A percentile compares a stretch with the other conserved stretches of the same genome.
These are phyloP conservation scores for Desmodesmus armatus DNA, from an alignment of 139 green algal genomes.

Conservation along the genomic window DNA sequence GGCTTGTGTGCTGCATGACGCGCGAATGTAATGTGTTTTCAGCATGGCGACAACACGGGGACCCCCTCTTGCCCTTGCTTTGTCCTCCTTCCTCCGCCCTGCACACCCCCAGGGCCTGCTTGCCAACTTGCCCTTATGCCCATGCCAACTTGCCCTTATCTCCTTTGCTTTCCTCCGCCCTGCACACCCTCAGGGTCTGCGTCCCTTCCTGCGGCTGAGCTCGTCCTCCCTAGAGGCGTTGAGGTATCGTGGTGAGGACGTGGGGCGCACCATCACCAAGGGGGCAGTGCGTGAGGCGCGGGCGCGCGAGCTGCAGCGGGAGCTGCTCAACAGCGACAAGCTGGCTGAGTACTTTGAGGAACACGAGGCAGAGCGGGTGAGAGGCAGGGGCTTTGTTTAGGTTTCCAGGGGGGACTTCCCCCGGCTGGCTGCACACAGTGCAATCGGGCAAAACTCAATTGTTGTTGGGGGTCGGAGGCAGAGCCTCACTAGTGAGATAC, in stretches of 20 bases:
- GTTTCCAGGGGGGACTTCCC: too few species aligned
- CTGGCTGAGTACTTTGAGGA: constrained; percentile 89
- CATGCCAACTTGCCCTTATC: too few species aligned
- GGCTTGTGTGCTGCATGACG: too few species aligned
- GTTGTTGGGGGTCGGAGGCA: too few species aligned
- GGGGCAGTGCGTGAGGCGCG: constrained; percentile 84
- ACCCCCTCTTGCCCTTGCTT: background rate
- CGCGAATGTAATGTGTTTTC: too few species aligned
- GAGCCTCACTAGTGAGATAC: too few species aligned
- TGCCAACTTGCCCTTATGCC: too few species aligned
- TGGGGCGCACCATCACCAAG: constrained; percentile 81
- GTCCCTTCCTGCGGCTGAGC: constrained; percentile 66
- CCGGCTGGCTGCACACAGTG: too few species aligned
- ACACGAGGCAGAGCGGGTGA: constrained; percentile 72
- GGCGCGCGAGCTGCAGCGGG: constrained; percentile 87
- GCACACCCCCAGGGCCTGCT: too few species aligned
- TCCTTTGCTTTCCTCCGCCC: too few species aligned
- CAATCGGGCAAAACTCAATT: too few species aligned
- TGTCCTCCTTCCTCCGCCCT: background rate
- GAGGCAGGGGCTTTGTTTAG: background rate
- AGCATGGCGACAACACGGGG: too few species aligned
- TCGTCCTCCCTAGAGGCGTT: constrained; percentile 65
- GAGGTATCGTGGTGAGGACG: constrained; percentile 87
- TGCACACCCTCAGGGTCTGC: constrained; percentile 42
- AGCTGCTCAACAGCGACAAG: constrained; percentile 90